phyloP scores from a whole-genome alignment of 164 flowering plant genomes.

The Kingdonia uniflora region DNA sequence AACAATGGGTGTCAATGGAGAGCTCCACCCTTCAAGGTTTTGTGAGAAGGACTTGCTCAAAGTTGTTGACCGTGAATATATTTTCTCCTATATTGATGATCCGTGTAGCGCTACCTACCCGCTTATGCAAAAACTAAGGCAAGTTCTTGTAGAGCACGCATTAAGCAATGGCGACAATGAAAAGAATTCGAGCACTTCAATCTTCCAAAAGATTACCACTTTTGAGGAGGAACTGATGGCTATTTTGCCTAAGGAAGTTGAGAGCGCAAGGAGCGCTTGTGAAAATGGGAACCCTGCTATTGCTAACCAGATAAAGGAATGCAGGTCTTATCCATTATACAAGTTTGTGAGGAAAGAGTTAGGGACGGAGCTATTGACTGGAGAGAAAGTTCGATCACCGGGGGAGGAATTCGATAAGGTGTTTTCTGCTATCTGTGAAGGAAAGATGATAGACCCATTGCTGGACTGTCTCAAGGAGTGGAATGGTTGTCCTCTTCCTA shows the following conservation, averaged over 20 bases:
- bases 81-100: conserved; percentile 4
- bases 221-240: conserved; percentile 10
- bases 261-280: too few relatives aligned
- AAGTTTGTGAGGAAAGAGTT: conserved; percentile 28
- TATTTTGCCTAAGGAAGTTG: too few relatives aligned
- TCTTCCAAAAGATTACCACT: conserved; percentile 33
- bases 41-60: conserved; percentile 3
- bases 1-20: not conserved
- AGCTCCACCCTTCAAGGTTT: not conserved
- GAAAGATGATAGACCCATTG: conserved; percentile 30
- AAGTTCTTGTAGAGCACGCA: conserved; percentile 4
- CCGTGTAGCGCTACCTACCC: not conserved
- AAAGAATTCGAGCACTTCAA: conserved; percentile 10
- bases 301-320: not conserved
- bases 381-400: conserved; percentile 35
- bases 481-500: too few relatives aligned
- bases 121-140: conserved; percentile 1
- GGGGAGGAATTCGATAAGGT: conserved; percentile 51
- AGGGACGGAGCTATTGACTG: conserved; percentile 35
- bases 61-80: not conserved
- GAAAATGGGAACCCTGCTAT: not conserved
- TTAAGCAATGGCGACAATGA: not conserved
- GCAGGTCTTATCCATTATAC: not conserved
- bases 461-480: conserved; percentile 16
- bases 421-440: conserved; percentile 29